Evolutionary conservation across 306 rosid species (phyloP).

Genomic region (Prosopis cineraria): DNA sequence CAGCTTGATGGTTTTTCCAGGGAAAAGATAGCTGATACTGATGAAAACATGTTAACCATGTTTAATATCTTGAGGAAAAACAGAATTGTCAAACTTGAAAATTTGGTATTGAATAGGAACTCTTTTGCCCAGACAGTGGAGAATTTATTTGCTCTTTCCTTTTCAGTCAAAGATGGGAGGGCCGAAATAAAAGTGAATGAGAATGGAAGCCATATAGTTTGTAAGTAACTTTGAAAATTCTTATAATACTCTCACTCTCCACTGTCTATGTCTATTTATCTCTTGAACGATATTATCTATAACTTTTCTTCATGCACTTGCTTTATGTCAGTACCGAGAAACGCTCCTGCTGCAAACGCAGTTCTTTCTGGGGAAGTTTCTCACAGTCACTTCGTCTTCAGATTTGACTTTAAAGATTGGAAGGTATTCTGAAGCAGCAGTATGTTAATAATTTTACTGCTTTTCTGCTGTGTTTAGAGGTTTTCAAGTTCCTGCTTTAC

Average conservation of each 20-base stretch:
- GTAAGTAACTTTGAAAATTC: slow-evolving; percentile 41
- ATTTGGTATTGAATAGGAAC: slow-evolving; percentile 53
- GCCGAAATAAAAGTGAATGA: slow-evolving; percentile 49
- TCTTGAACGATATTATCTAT: neutral
- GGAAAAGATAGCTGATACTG: slow-evolving; percentile 42
- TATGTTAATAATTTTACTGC: neutral
- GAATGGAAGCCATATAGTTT: slow-evolving; percentile 47
- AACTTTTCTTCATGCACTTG: neutral
- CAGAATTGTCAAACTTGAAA: slow-evolving; percentile 47
- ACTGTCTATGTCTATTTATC: neutral
- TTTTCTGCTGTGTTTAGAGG: neutral
- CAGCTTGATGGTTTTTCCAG: slow-evolving; percentile 40
- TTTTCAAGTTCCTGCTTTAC: neutral
- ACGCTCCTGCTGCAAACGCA: slow-evolving; percentile 50
- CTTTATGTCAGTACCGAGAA: slow-evolving; percentile 50
- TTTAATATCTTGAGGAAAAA: slow-evolving; percentile 51
- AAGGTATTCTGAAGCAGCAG: slow-evolving; percentile 38
- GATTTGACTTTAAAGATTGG: slow-evolving; percentile 57
- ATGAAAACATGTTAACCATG: slow-evolving; percentile 49
- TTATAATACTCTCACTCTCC: slow-evolving; percentile 1
- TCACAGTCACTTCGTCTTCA: slow-evolving; percentile 51
- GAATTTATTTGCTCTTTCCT: slow-evolving; percentile 56
- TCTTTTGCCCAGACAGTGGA: slow-evolving; percentile 60
- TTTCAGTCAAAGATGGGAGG: slow-evolving; percentile 58
- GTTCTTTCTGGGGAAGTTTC: slow-evolving; percentile 43